Evolutionary conservation across 2,329 filamentous ascomycete species (phyloP).

Genomic region (Ascochyta fabae): DNA sequence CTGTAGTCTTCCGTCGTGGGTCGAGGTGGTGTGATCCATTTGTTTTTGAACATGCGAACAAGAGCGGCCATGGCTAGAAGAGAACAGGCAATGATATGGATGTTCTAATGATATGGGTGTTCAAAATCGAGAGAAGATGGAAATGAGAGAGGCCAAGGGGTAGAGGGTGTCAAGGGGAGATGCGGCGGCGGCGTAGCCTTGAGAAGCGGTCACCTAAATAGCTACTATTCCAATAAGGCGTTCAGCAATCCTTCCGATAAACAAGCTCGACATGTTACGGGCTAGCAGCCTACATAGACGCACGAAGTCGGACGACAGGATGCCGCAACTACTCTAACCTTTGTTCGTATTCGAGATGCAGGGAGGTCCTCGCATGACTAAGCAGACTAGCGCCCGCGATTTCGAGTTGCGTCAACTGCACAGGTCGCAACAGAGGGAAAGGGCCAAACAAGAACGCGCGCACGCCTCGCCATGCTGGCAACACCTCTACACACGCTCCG

Average conservation of each 20-base stretch:
- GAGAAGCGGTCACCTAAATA: neutral
- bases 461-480: constrained; percentile 42
- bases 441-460: constrained; percentile 20
- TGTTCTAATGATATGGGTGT: neutral
- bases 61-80: constrained; percentile 29
- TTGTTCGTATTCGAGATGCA: neutral
- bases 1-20: constrained; percentile 41
- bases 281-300: neutral
- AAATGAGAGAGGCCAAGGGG: constrained; percentile 62
- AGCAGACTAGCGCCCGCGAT: constrained; percentile 12
- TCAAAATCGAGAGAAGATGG: neutral
- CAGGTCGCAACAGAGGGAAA: constrained; percentile 18
- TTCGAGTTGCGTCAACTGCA: constrained; percentile 18
- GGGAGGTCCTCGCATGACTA: neutral
- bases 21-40: constrained; percentile 45
- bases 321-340: neutral
- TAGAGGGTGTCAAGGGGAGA: constrained; percentile 60
- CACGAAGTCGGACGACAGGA: neutral
- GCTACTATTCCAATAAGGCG: neutral
- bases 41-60: constrained; percentile 36
- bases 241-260: too few relatives aligned
- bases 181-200: neutral
- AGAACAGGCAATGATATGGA: constrained; percentile 45
- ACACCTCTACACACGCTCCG: constrained; percentile 22
- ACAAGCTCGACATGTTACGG: too few relatives aligned